Evolutionary conservation across 805 yeast genomes (phyloP).

Genomic region (Nakazawaea peltata): DNA sequence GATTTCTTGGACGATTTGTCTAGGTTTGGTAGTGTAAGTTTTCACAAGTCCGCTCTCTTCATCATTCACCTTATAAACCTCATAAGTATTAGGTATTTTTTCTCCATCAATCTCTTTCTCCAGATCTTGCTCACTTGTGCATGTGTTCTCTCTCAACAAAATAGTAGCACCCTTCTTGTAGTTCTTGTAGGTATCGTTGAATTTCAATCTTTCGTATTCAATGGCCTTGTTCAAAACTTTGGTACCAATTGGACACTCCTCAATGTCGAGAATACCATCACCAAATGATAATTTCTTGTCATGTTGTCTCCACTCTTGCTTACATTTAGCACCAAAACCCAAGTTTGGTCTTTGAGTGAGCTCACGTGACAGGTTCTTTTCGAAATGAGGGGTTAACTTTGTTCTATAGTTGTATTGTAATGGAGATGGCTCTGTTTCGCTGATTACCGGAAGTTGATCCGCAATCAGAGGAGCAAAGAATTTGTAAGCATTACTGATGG

Average conservation of each 20-base stretch:
- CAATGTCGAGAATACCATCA: conserved; percentile 68
- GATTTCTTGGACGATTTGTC: conserved; percentile 73
- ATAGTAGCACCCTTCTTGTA: conserved; percentile 82
- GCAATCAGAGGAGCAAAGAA: conserved; percentile 59
- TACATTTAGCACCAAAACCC: conserved; percentile 86
- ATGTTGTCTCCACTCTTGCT: conserved; percentile 53
- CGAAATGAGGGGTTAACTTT: conserved; percentile 93
- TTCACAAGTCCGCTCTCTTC: conserved; percentile 34
- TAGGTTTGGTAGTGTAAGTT: conserved; percentile 71
- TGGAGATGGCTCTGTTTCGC: conserved; percentile 54
- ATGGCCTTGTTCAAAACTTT: conserved; percentile 67
- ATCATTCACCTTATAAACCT: conserved; percentile 28
- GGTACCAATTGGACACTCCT: conserved; percentile 90
- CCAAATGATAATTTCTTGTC: neutral
- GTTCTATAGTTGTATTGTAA: conserved; percentile 74
- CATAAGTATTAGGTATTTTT: conserved; percentile 26
- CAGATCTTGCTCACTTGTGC: conserved; percentile 37
- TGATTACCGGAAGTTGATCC: conserved; percentile 47
- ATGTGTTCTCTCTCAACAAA: conserved; percentile 73
- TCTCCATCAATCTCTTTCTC: conserved; percentile 34
- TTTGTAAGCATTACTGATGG: conserved; percentile 75
- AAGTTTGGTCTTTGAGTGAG: conserved; percentile 50
- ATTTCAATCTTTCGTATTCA: conserved; percentile 53
- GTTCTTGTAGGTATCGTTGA: conserved; percentile 36
- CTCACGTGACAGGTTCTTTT: conserved; percentile 47